Evolutionary conservation across 768 basidiomycete species (phyloP), one percentile per base, ranked within the genome.

Genomic region (Tubosaeta sp.): DNA sequence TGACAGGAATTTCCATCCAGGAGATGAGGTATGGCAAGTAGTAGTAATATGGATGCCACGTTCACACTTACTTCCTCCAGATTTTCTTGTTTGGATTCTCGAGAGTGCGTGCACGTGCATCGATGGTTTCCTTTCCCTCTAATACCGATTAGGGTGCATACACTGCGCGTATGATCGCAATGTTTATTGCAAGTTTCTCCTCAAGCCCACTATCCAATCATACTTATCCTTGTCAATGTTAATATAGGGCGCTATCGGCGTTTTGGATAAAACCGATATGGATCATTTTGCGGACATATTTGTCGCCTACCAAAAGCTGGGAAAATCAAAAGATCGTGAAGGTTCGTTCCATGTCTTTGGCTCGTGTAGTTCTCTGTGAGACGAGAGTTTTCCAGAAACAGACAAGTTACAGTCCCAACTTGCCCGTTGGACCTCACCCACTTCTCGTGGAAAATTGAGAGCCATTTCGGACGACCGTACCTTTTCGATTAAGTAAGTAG

Each of bases 51-150:
- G n/a, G 6, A 44, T 51, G 19, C 34, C 29, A 34, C 29, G 38
- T 4, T 36, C 9, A 25, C 31, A 34, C 51, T 59, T 24, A 61
- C 52, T n/a, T 51, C 25, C 31, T 11, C 8, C 49, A 88, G 86
- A 82, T 89, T 13, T 88, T 84, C 64, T 73, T 87, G 25, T 89
- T 89, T 65, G 87, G 87, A 7, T 88, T 88, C 65, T 87, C 86
- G 14, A 73, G 86, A 62, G 84, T 84, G 61, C 53, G 76, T 31
- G 21, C 12, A 21, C 44, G 40, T 42, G 24, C 11, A 22, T 19
- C 22, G 13, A 31, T 30, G 16, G 10, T 19, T 29, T 25, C 16
- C 16, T 18, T 24, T 21, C 30, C 25, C 41, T 41, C 53, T 65
- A 30, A 61, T 41, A 6, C 22, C 18, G 11, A 40, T 31, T 49